A percentile compares a stretch with the other conserved stretches of the same genome.
Evolutionary conservation across 768 basidiomycete species (phyloP).

Genomic region (Ramaria sp.): DNA sequence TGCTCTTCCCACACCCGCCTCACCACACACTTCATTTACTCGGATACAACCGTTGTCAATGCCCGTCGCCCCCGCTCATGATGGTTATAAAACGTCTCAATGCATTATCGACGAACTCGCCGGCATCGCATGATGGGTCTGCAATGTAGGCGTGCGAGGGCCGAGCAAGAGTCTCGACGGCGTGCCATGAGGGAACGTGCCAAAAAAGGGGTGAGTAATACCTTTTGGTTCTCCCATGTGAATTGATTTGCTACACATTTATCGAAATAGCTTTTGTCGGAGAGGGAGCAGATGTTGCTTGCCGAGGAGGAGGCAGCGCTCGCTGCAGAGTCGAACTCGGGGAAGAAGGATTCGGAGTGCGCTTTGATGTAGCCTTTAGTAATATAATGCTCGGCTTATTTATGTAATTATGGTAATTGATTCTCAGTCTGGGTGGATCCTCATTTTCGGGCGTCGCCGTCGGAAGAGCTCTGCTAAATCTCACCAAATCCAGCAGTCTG

Average conservation of each 20-base stretch:
- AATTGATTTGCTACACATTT: neutral
- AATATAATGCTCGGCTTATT: neutral
- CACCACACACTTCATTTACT: constrained; percentile 10
- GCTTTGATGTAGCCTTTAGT: constrained; percentile 36
- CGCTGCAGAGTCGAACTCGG: constrained; percentile 17
- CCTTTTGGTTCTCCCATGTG: no score
- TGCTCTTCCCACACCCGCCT: constrained; percentile 11
- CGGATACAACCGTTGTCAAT: constrained; percentile 11
- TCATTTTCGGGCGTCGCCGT: no score
- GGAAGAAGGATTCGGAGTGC: constrained; percentile 38
- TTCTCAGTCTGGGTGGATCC: neutral
- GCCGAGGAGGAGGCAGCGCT: constrained; percentile 41
- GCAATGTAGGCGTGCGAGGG: constrained; percentile 58
- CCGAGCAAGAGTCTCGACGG: constrained; percentile 59
- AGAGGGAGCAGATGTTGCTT: constrained; percentile 52
- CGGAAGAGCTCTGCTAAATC: no score
- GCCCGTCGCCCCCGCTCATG: constrained; percentile 17
- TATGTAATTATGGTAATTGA: neutral
- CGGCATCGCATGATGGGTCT: constrained; percentile 28
- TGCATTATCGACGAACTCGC: constrained; percentile 22
- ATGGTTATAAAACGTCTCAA: constrained; percentile 23
- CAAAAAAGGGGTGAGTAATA: constrained; percentile 55
- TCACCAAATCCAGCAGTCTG: no score
- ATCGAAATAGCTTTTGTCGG: constrained; percentile 38
- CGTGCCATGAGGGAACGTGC: constrained; percentile 65